Conservation (phyloP, 73 alveolate species). For the Tetrahymena borealis region DNA sequence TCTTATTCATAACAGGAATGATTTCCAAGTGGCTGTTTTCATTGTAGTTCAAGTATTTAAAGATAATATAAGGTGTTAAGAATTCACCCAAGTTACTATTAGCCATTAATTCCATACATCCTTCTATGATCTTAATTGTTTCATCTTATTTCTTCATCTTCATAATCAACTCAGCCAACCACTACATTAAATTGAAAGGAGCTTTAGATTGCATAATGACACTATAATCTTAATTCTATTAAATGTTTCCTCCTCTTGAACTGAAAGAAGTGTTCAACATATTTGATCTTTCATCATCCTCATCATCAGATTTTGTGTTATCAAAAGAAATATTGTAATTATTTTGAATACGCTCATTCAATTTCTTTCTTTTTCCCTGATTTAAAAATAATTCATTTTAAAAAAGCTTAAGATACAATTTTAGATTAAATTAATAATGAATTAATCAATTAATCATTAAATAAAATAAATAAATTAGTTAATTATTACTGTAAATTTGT, state of each 20-base stretch:
- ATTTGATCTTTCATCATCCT: neutral
- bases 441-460: neutral
- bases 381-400: neutral
- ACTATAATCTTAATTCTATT: neutral
- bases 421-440: too few relatives aligned
- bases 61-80: neutral
- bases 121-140: neutral
- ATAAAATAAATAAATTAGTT: neutral
- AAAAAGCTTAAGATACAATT: neutral
- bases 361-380: neutral
- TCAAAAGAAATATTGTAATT: neutral
- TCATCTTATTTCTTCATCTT: neutral
- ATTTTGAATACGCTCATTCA: neutral
- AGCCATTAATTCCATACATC: neutral
- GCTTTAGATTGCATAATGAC: neutral
- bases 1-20: neutral
- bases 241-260: neutral
- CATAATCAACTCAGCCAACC: neutral
- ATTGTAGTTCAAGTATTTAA: neutral
- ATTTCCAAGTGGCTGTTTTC: neutral
- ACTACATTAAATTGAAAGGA: neutral
- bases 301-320: neutral
- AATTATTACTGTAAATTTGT: neutral
- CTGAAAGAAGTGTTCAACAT: neutral
- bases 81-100: neutral